Conservation (phyloP, 2,329 filamentous ascomycete genomes). For the Diplocarpon mali region DNA sequence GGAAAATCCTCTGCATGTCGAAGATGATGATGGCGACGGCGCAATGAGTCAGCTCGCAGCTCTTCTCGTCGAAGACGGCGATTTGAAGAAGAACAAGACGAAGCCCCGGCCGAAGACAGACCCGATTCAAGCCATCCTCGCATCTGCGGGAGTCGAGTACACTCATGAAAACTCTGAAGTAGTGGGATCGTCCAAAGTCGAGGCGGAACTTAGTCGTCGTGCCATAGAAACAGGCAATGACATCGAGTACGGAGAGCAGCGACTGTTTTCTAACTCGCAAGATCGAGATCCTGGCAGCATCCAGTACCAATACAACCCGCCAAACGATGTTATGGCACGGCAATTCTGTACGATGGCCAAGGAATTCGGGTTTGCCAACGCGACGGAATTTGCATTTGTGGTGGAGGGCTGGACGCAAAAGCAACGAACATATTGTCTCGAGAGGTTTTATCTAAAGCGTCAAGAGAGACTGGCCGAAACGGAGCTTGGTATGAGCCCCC, state of each 20-base stretch:
- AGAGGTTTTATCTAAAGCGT: conserved; percentile 66
- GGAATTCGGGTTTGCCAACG: conserved; percentile 63
- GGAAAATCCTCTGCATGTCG: conserved; percentile 32
- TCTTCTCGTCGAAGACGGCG: conserved; percentile 39
- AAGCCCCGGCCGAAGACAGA: conserved; percentile 44
- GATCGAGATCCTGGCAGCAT: conserved; percentile 14
- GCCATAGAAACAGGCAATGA: conserved; percentile 39
- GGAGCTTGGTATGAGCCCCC: conserved; percentile 4
- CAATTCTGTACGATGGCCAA: conserved; percentile 89
- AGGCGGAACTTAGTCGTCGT: conserved; percentile 67
- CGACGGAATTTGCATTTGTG: conserved; percentile 76
- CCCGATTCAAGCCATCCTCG: conserved; percentile 78
- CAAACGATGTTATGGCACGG: conserved; percentile 58
- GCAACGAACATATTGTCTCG: conserved; percentile 65
- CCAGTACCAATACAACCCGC: conserved; percentile 42
- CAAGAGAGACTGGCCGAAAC: conserved; percentile 19
- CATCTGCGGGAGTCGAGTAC: conserved; percentile 82
- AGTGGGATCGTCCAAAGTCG: conserved; percentile 83
- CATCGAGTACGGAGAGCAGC: conserved; percentile 37
- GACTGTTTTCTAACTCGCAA: conserved; percentile 45
- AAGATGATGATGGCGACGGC: conserved; percentile 42
- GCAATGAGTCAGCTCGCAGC: conserved; percentile 64
- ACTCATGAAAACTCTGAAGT: conserved; percentile 96
- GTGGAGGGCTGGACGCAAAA: conserved; percentile 88
- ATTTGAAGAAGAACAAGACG: conserved; percentile 30